phyloP scores from a whole-genome alignment of 148 eudicot genomes.

The Camellia japonica region DNA sequence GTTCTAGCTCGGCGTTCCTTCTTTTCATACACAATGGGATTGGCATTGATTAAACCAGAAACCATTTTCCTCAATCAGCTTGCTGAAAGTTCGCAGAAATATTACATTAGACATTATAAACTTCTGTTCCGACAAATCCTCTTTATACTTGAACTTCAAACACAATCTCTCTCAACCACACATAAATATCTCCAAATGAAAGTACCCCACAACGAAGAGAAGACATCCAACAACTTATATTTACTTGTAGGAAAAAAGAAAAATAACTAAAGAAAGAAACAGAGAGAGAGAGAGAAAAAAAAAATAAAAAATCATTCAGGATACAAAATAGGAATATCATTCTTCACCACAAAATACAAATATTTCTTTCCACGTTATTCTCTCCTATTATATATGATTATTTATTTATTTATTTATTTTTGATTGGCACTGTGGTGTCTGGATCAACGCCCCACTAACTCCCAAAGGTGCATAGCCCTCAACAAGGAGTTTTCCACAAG shows the following conservation, averaged over 20 bases:
- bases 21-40: constrained; percentile 49
- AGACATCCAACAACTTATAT: not conserved
- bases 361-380: not conserved
- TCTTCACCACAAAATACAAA: not conserved
- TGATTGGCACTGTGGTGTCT: too few species aligned
- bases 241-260: not conserved
- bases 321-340: not conserved
- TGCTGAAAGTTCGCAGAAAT: constrained; percentile 13
- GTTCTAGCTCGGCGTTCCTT: constrained; percentile 53
- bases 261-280: too few species aligned
- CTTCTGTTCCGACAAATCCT: not conserved
- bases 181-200: not conserved
- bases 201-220: not conserved
- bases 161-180: too few species aligned
- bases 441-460: too few species aligned
- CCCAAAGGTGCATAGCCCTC: too few species aligned
- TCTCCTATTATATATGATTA: not conserved
- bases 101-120: constrained; percentile 10
- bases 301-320: not conserved
- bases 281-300: too few species aligned
- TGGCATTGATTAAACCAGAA: constrained; percentile 45
- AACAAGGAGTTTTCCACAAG: too few species aligned
- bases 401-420: too few species aligned
- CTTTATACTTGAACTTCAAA: constrained; percentile 2
- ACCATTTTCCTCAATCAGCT: constrained; percentile 31